Percentiles rank a stretch among this genome's conserved stretches.
These are phyloP conservation scores for Aspergillus phoenicis DNA, from an alignment of 2,329 filamentous ascomycete genomes.

Conservation along the genomic window DNA sequence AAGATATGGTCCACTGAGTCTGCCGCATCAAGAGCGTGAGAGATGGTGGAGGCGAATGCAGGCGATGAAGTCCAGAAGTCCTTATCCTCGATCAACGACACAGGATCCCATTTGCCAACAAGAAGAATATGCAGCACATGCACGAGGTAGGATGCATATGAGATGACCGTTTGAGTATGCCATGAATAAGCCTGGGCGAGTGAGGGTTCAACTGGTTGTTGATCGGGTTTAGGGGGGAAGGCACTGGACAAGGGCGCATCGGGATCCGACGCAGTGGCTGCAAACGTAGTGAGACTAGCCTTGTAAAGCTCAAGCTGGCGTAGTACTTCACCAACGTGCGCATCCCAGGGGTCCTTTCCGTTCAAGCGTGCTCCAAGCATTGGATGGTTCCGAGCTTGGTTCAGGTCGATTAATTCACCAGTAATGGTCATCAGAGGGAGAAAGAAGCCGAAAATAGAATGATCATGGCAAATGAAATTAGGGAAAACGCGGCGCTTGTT, in stretches of 20 bases:
- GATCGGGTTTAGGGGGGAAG: constrained; percentile 63
- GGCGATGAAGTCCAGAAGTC: constrained; percentile 92
- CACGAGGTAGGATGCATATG: constrained; percentile 90
- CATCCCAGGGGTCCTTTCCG: constrained; percentile 75
- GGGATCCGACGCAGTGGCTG: constrained; percentile 28
- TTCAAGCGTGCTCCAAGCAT: constrained; percentile 76
- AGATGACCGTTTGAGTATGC: constrained; percentile 82
- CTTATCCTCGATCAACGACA: constrained; percentile 88
- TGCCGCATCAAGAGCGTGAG: constrained; percentile 84
- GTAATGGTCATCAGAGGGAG: constrained; percentile 92
- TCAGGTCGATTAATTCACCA: constrained; percentile 85
- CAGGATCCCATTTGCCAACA: constrained; percentile 94
- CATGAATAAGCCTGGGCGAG: constrained; percentile 39
- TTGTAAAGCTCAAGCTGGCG: constrained; percentile 81
- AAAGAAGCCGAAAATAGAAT: constrained; percentile 90
- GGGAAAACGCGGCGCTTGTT: constrained; percentile 66
- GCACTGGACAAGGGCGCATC: constrained; percentile 43
- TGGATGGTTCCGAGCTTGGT: constrained; percentile 86
- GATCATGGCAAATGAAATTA: constrained; percentile 79
- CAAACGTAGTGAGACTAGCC: constrained; percentile 63
- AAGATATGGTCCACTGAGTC: constrained; percentile 86
- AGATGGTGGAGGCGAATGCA: constrained; percentile 82
- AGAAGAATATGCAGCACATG: constrained; percentile 89
- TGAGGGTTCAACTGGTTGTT: constrained; percentile 53
- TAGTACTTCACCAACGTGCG: constrained; percentile 75